These are phyloP conservation scores for Lanmaoa rubissima DNA, from an alignment of 768 basidiomycete genomes.

Conservation along the genomic window DNA sequence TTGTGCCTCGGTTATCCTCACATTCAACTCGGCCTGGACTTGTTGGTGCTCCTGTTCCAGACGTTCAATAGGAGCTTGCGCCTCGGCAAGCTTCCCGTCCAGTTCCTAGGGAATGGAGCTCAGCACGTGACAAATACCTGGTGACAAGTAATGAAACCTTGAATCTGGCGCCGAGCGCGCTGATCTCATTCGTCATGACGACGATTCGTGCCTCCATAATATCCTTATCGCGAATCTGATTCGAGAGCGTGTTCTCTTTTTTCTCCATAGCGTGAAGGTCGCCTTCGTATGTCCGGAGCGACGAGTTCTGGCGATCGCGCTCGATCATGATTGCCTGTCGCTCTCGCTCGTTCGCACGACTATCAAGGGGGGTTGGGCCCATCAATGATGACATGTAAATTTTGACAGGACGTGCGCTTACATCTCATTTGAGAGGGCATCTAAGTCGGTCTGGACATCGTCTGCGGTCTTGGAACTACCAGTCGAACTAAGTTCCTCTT, in stretches of 20 bases:
- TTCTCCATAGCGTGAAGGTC: constrained; percentile 64
- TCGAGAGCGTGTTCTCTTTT: constrained; percentile 54
- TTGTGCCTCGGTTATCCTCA: constrained; percentile 52
- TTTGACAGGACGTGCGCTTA: constrained; percentile 35
- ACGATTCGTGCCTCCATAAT: constrained; percentile 54
- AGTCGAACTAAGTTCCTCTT: constrained; percentile 63
- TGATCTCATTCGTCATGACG: constrained; percentile 57
- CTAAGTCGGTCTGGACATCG: constrained; percentile 80
- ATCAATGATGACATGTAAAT: neutral
- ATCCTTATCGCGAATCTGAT: constrained; percentile 58
- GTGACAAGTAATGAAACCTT: constrained; percentile 42
- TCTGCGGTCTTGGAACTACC: constrained; percentile 82
- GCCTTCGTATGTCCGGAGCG: constrained; percentile 54
- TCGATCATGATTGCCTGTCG: constrained; percentile 55
- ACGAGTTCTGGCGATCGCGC: constrained; percentile 55
- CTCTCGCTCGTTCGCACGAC: constrained; percentile 66
- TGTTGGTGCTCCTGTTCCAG: constrained; percentile 57
- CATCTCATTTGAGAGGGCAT: constrained; percentile 62
- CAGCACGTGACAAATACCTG: neutral
- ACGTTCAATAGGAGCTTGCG: constrained; percentile 61
- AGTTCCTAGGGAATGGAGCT: constrained; percentile 46
- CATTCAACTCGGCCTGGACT: constrained; percentile 48
- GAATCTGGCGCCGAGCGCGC: constrained; percentile 39
- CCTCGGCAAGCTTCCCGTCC: constrained; percentile 57
- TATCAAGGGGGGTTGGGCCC: constrained; percentile 24